Percentiles rank a stretch among this genome's conserved stretches.
These are phyloP conservation scores for Mycena maculata DNA, from an alignment of 768 basidiomycete species.

Conservation along the genomic window DNA sequence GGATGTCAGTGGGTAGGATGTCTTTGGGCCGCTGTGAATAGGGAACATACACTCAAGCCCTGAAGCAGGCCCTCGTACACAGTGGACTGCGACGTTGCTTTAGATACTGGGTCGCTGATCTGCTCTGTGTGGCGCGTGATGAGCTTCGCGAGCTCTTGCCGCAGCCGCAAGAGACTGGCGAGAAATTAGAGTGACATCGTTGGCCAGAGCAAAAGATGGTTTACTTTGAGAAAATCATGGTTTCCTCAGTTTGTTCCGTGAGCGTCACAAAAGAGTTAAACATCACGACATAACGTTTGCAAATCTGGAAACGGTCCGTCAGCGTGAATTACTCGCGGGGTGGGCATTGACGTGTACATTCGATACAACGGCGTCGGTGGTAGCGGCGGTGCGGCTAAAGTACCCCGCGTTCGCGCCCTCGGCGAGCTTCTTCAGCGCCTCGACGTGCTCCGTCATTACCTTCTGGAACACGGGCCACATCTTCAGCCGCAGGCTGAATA, in stretches of 20 bases:
- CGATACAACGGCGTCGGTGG: constrained; percentile 77
- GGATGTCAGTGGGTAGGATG: constrained; percentile 5
- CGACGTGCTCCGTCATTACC: constrained; percentile 85
- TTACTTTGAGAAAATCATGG: constrained; percentile 96
- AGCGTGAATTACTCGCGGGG: background rate
- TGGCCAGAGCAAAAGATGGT: background rate
- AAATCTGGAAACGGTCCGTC: constrained; percentile 59
- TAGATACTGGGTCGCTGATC: constrained; percentile 67
- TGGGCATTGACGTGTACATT: constrained; percentile 56
- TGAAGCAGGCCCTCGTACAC: constrained; percentile 84
- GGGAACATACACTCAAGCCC: constrained; percentile 73
- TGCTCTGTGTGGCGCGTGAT: constrained; percentile 79
- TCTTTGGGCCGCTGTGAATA: background rate
- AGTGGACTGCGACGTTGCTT: constrained; percentile 74
- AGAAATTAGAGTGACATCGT: constrained; percentile 14
- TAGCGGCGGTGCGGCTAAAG: constrained; percentile 68
- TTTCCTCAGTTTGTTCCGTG: constrained; percentile 88
- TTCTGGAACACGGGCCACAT: constrained; percentile 97
- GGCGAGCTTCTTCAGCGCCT: constrained; percentile 83
- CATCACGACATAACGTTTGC: constrained; percentile 78
- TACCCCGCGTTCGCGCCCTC: constrained; percentile 75
- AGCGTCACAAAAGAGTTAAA: constrained; percentile 88
- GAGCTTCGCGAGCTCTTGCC: constrained; percentile 84
- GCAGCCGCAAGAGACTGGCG: constrained; percentile 81
- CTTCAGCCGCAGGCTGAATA: constrained; percentile 82